A percentile compares a stretch with the other conserved stretches of the same genome.
These are phyloP conservation scores for Obelidium mucronatum DNA, from an alignment of 192 early-diverging fungal species.

Conservation along the genomic window DNA sequence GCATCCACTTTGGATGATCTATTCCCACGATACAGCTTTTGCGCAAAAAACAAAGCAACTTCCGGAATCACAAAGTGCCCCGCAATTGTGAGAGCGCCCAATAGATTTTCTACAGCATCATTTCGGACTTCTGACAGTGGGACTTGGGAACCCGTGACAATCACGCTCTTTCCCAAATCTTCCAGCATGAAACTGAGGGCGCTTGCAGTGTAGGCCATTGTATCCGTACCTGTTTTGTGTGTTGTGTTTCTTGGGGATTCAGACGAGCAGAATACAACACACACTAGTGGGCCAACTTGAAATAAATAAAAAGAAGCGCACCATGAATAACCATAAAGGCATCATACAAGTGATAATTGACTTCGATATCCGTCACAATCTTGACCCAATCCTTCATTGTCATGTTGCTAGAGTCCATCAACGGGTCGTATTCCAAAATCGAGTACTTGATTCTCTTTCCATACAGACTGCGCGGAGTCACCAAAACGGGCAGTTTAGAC, in stretches of 20 bases:
- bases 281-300: too few relatives aligned
- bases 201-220: slow-evolving; percentile 58
- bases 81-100: slow-evolving; percentile 96
- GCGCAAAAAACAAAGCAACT: slow-evolving; percentile 91
- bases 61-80: slow-evolving; percentile 98
- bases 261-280: slow-evolving; percentile 21
- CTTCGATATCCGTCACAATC: slow-evolving; percentile 95
- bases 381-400: slow-evolving; percentile 89
- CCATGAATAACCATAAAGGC: slow-evolving; percentile 95
- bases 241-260: slow-evolving; percentile 33
- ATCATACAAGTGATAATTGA: slow-evolving; percentile 91
- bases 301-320: not conserved
- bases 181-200: slow-evolving; percentile 95
- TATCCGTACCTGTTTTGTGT: slow-evolving; percentile 38
- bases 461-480: slow-evolving; percentile 88
- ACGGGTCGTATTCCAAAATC: slow-evolving; percentile 92
- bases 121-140: slow-evolving; percentile 97
- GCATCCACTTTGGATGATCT: slow-evolving; percentile 72
- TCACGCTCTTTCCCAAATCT: slow-evolving; percentile 96
- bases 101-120: slow-evolving; percentile 96
- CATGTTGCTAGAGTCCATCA: slow-evolving; percentile 97
- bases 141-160: slow-evolving; percentile 97
- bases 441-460: slow-evolving; percentile 94
- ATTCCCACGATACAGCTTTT: slow-evolving; percentile 94
- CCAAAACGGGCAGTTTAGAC: slow-evolving; percentile 64